A percentile compares a stretch with the other conserved stretches of the same genome.
Evolutionary conservation across 2,329 filamentous ascomycete genomes (phyloP).

Genomic region (Exophiala calicioides): DNA sequence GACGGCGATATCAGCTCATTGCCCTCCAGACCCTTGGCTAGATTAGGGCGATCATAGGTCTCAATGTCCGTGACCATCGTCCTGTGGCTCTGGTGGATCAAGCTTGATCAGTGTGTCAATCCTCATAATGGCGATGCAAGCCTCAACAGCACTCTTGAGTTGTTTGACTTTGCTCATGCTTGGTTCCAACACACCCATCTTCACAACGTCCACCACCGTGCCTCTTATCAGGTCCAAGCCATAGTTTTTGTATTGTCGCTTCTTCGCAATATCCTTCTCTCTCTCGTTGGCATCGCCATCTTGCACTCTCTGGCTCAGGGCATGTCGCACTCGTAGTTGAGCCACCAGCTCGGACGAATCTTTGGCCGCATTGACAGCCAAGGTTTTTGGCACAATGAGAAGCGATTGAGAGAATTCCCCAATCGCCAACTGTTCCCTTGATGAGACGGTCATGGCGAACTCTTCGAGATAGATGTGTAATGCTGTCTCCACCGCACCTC

Average conservation of each 20-base stretch:
- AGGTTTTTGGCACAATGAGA: constrained; percentile 90
- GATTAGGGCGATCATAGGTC: not conserved
- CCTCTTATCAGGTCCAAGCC: constrained; percentile 87
- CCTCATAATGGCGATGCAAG: constrained; percentile 98
- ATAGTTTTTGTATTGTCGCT: constrained; percentile 99
- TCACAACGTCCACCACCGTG: constrained; percentile 88
- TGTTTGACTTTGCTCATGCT: constrained; percentile 98
- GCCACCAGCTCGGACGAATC: constrained; percentile 93
- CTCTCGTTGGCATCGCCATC: constrained; percentile 77
- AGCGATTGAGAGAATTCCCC: constrained; percentile 95
- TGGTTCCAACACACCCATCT: constrained; percentile 92
- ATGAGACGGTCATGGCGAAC: constrained; percentile 94
- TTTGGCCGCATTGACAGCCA: constrained; percentile 96
- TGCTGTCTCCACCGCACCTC: constrained; percentile 96
- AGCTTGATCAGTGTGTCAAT: constrained; percentile 99
- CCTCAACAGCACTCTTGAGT: constrained; percentile 97
- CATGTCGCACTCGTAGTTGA: constrained; percentile 90
- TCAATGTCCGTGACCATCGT: constrained; percentile 65
- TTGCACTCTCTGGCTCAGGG: constrained; percentile 86
- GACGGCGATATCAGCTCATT: no score
- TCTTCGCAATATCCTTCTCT: constrained; percentile 84
- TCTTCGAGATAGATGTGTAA: constrained; percentile 99
- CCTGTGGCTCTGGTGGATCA: constrained; percentile 76
- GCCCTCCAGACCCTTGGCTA: no score
- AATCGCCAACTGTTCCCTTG: constrained; percentile 94